These are phyloP conservation scores for Phytophthora pistaciae DNA, from an alignment of 352 stramenopile species.

Conservation along the genomic window DNA sequence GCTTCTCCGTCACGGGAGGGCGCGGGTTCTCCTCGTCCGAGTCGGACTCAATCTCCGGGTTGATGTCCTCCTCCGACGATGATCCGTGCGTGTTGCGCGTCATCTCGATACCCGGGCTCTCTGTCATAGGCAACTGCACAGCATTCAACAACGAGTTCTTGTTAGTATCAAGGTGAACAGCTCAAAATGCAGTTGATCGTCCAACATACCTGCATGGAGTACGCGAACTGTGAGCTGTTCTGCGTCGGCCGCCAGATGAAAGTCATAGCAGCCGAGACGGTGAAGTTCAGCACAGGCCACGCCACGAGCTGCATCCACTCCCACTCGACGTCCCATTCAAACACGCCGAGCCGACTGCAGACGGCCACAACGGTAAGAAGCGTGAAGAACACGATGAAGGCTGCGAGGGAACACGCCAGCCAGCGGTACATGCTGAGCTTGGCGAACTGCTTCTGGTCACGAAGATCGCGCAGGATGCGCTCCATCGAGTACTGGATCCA, in stretches of 20 bases:
- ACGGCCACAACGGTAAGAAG: conserved; percentile 86
- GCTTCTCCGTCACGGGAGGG: conserved; percentile 45
- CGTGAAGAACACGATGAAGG: conserved; percentile 92
- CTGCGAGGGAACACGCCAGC: conserved; percentile 78
- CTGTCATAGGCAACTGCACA: conserved; percentile 73
- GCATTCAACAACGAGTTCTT: conserved; percentile 1
- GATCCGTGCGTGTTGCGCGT: conserved; percentile 60
- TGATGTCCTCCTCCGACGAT: conserved; percentile 60
- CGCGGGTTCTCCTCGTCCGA: conserved; percentile 73
- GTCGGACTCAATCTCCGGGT: conserved; percentile 65
- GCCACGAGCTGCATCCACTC: conserved; percentile 93
- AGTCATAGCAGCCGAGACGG: conserved; percentile 88
- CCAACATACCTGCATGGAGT: conserved; percentile 78
- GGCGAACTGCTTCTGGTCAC: conserved; percentile 90
- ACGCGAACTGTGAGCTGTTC: conserved; percentile 88
- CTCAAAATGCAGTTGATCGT: not conserved
- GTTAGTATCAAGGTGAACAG: conserved; percentile 34
- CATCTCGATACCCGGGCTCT: conserved; percentile 72
- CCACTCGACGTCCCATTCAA: conserved; percentile 92
- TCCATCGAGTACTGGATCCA: conserved; percentile 92
- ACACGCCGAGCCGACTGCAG: conserved; percentile 83
- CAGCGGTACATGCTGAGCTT: conserved; percentile 92
- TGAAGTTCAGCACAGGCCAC: conserved; percentile 93
- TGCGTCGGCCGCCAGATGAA: conserved; percentile 91
- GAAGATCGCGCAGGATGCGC: conserved; percentile 81